phyloP scores from a whole-genome alignment of 2,329 filamentous ascomycete species.

The Tolypocladium album region DNA sequence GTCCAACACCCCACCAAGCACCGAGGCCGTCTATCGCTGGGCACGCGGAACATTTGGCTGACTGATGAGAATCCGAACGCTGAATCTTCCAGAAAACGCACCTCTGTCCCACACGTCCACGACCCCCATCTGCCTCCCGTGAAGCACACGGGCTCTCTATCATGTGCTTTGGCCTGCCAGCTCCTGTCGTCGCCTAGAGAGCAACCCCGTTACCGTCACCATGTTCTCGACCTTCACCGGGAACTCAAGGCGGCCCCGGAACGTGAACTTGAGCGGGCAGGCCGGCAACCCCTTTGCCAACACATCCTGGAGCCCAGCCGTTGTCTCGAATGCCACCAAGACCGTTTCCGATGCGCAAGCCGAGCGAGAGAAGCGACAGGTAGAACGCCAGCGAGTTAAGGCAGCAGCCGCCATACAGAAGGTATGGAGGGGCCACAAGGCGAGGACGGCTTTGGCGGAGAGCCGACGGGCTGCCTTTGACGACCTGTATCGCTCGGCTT shows the following conservation, averaged over 20 bases:
- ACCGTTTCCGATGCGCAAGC: constrained; percentile 80
- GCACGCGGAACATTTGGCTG: neutral
- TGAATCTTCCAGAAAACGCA: constrained; percentile 8
- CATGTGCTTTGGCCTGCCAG: neutral
- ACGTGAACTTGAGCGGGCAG: constrained; percentile 89
- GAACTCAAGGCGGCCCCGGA: constrained; percentile 70
- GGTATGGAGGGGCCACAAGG: constrained; percentile 68
- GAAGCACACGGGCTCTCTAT: neutral
- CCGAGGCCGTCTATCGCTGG: neutral
- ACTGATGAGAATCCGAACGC: neutral
- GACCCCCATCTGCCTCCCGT: neutral
- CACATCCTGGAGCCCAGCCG: constrained; percentile 44
- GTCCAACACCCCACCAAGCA: neutral
- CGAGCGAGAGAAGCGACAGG: constrained; percentile 69
- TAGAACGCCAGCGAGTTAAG: constrained; percentile 66
- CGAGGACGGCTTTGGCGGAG: constrained; percentile 46
- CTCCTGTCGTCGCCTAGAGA: constrained; percentile 1
- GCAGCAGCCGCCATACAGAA: constrained; percentile 67
- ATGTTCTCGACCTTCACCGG: constrained; percentile 96
- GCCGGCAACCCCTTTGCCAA: constrained; percentile 69
- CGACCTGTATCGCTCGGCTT: constrained; percentile 33
- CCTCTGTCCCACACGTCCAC: neutral
- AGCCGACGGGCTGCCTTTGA: constrained; percentile 54
- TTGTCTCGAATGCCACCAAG: constrained; percentile 56
- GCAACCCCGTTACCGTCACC: constrained; percentile 7